Evolutionary conservation across 768 basidiomycete species (phyloP).

Genomic region (Pisolithus tinctorius): DNA sequence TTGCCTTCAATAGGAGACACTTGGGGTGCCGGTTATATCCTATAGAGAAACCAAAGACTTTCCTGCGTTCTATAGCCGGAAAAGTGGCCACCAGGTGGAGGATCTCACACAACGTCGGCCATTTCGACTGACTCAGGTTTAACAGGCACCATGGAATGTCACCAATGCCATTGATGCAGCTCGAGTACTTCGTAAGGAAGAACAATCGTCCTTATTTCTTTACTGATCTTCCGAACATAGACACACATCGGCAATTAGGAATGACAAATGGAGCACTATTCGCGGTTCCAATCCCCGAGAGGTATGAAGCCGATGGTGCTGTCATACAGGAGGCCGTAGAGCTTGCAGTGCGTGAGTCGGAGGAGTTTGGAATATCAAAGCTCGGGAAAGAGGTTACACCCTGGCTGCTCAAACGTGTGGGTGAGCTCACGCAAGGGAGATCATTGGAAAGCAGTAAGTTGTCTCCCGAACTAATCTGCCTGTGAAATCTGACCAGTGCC

Average conservation of each 20-base stretch:
- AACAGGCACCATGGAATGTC: constrained; percentile 75
- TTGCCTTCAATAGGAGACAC: constrained; percentile 63
- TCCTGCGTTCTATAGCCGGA: constrained; percentile 88
- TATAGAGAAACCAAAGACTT: constrained; percentile 75
- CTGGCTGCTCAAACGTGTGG: constrained; percentile 82
- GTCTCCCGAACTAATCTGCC: not conserved
- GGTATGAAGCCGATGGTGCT: constrained; percentile 61
- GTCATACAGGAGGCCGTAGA: constrained; percentile 73
- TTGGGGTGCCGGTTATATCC: constrained; percentile 86
- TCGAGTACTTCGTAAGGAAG: constrained; percentile 58
- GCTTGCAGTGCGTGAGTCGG: constrained; percentile 78
- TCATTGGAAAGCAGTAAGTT: constrained; percentile 67
- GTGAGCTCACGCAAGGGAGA: constrained; percentile 69
- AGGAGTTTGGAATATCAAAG: constrained; percentile 69
- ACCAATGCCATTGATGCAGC: constrained; percentile 63
- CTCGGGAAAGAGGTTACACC: constrained; percentile 91
- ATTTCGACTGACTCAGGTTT: not conserved
- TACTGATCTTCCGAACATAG: constrained; percentile 31
- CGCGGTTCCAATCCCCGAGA: constrained; percentile 83
- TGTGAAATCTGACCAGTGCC: constrained; percentile 1
- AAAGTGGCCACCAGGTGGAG: constrained; percentile 71
- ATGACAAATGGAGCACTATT: constrained; percentile 76
- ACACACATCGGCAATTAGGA: constrained; percentile 61
- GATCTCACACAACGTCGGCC: not conserved
- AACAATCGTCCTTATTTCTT: not conserved